Evolutionary conservation across 441 rosid genomes (phyloP), one percentile per base, ranked within the genome.

Genomic region (Francoa sonchifolia): DNA sequence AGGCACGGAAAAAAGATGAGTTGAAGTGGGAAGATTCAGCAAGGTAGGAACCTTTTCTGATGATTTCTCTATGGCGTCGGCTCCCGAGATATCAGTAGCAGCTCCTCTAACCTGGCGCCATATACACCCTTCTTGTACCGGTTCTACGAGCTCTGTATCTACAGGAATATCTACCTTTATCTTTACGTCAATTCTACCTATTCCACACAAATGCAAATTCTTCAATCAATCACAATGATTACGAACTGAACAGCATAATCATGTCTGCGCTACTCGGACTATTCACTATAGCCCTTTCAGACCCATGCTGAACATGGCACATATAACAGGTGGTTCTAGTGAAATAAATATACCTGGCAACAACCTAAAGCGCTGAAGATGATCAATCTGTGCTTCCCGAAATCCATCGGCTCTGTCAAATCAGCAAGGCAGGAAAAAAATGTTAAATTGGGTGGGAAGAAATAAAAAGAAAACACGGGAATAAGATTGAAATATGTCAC

Each of bases 91-190:
- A 39, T 65, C 81, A 20, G 71, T 55, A 42, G 90, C 82, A 58
- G 86, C 63, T 15, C 96, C 99, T 58, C 88, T 79, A 41, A 88
- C 69, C 68, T 77, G 99, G 41, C 83, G 64, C 96, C 88, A 81
- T 61, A 81, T 67, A 48, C 83, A 71, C 48, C 73, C 72, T 71
- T 92, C 86, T 52, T 79, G 72, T 56, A 92, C 46, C 39, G 82
- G 76, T 61, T 86, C 94, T 46, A 72, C 82, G 32, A 86, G 73
- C 65, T 79, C 86, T 1, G 70, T 67, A 58, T 72, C 74, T 7
- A 29, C 33, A 33, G 95, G 96, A 47, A 83, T 62, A 49, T 77
- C 74, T 44, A 92, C 54, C 41, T 71, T 75, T 39, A 92, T 33
- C 60, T 52, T 54, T 50, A 86, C 59, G 67, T 79, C 66, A 45